Percentiles rank a stretch among this genome's conserved stretches.
Conservation (phyloP, 768 basidiomycete species). For the Plicaturopsis crispa region DNA sequence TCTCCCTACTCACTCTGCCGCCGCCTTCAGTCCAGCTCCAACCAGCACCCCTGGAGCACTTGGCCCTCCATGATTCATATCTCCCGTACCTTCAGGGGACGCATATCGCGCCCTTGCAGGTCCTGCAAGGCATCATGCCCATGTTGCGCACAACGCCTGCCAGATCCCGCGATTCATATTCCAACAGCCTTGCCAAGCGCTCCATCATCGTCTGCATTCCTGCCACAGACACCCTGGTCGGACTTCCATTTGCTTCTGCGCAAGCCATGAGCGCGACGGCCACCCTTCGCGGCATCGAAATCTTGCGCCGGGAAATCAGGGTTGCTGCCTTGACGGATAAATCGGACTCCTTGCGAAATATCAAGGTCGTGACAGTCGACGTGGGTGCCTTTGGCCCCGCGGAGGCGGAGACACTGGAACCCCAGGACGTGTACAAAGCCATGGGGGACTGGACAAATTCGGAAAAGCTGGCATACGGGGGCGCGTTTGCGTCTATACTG, state of each 20-base stretch:
- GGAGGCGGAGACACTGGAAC: conserved; percentile 14
- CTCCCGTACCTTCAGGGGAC: conserved; percentile 66
- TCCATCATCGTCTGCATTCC: conserved; percentile 72
- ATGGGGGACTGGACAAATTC: conserved; percentile 71
- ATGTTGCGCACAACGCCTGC: conserved; percentile 63
- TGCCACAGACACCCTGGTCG: conserved; percentile 62
- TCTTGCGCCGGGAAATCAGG: conserved; percentile 67
- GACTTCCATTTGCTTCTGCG: conserved; percentile 60
- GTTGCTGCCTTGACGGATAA: conserved; percentile 47
- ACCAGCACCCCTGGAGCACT: conserved; percentile 62
- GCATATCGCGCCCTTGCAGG: conserved; percentile 70
- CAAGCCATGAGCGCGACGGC: conserved; percentile 73
- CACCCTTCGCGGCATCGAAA: conserved; percentile 63
- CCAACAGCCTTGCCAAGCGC: conserved; percentile 28
- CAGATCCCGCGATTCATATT: conserved; percentile 41
- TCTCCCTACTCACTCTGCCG: conserved; percentile 65
- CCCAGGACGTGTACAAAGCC: conserved; percentile 34
- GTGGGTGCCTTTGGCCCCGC: conserved; percentile 51
- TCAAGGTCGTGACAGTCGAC: conserved; percentile 66
- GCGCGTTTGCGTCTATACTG: conserved; percentile 47
- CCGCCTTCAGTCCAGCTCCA: conserved; percentile 23
- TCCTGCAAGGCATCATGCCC: conserved; percentile 71
- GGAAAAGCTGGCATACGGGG: conserved; percentile 66
- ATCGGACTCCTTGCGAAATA: conserved; percentile 53
- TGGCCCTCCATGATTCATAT: conserved; percentile 56